phyloP scores from a whole-genome alignment of 2,329 filamentous ascomycete species.

The Cladophialophora bantiana region DNA sequence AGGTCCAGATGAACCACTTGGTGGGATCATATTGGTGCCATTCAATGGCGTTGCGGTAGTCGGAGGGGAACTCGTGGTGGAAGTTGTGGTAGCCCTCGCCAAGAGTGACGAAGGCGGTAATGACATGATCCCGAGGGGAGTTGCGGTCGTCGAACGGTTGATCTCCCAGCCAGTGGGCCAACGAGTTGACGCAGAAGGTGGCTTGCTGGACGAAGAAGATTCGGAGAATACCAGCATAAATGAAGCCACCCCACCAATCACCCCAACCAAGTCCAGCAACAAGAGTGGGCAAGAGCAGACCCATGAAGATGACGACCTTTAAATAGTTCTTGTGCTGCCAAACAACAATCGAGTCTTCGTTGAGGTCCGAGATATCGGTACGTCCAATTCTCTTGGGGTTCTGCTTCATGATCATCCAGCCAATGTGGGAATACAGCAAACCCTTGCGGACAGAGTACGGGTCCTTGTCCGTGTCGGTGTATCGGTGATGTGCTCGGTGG shows the following conservation, averaged over 20 bases:
- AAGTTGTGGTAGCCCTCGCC: constrained; percentile 95
- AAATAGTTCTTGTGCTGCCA: constrained; percentile 90
- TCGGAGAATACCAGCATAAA: constrained; percentile 84
- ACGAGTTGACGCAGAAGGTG: constrained; percentile 90
- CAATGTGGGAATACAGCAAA: constrained; percentile 80
- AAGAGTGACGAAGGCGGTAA: constrained; percentile 83
- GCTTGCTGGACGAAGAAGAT: constrained; percentile 92
- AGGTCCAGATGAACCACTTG: constrained; percentile 85
- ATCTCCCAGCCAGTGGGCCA: constrained; percentile 90
- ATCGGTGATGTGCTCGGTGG: constrained; percentile 87
- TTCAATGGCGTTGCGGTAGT: constrained; percentile 90
- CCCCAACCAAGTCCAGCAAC: constrained; percentile 80
- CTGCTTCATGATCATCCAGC: constrained; percentile 94
- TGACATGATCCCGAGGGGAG: constrained; percentile 84
- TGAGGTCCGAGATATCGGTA: constrained; percentile 86
- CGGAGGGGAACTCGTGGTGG: constrained; percentile 92
- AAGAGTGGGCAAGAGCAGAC: constrained; percentile 74
- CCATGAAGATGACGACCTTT: constrained; percentile 79
- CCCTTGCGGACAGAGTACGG: constrained; percentile 92
- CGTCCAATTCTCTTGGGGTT: constrained; percentile 88
- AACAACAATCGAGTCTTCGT: constrained; percentile 82
- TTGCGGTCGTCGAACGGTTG: constrained; percentile 94
- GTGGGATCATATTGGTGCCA: constrained; percentile 93
- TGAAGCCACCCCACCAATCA: constrained; percentile 81
- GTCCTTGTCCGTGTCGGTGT: constrained; percentile 91